Percentiles rank a stretch among this genome's conserved stretches.
Conservation (phyloP, 2,329 filamentous ascomycete species). For the Colletotrichum sp. region DNA sequence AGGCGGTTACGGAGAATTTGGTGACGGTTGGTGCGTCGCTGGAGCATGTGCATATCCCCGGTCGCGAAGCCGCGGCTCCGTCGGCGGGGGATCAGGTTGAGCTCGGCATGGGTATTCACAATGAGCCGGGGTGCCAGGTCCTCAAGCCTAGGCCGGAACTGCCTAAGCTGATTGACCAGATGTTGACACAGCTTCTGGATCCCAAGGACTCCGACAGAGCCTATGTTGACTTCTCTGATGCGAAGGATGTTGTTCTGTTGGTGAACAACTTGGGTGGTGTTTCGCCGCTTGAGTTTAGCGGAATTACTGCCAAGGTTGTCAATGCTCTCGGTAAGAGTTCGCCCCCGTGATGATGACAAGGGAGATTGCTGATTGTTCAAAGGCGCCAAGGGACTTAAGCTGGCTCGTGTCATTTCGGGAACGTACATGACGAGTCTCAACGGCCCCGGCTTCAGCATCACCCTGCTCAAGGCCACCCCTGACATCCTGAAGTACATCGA, state of each 20-base stretch:
- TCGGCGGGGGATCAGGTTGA: constrained; percentile 61
- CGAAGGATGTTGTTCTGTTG: constrained; percentile 63
- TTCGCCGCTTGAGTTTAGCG: constrained; percentile 69
- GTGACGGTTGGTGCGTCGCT: constrained; percentile 58
- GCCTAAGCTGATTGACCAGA: constrained; percentile 57
- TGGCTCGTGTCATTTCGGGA: constrained; percentile 56
- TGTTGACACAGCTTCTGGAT: constrained; percentile 70
- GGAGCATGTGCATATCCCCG: constrained; percentile 60
- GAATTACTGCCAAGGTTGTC: constrained; percentile 70
- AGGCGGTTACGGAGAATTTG: constrained; percentile 49
- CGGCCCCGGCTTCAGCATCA: constrained; percentile 73
- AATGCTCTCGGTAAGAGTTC: constrained; percentile 63
- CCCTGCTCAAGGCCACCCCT: constrained; percentile 67
- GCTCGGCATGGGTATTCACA: constrained; percentile 77
- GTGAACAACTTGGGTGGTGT: constrained; percentile 76
- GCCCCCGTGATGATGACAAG: constrained; percentile 57
- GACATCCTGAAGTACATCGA: constrained; percentile 71
- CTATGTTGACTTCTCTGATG: constrained; percentile 63
- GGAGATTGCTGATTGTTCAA: constrained; percentile 30
- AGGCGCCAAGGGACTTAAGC: not conserved
- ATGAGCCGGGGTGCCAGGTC: constrained; percentile 62
- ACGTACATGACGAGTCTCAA: constrained; percentile 78
- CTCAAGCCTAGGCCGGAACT: constrained; percentile 46
- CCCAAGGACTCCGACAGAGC: constrained; percentile 66
- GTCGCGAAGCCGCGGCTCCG: constrained; percentile 36